Conservation (phyloP, 345 rosid species). For the Brassica napus region Da-Ae NC_063441.1:20803501-20804000, state of each 20-base stretch:
- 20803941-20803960: background rate
- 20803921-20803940: background rate
- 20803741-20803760: conserved; percentile 87
- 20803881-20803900: conserved; percentile 2
- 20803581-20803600: too few species aligned
- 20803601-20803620: background rate
- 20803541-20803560: conserved; percentile 87
- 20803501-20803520: conserved; percentile 95
- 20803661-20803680: conserved; percentile 74
- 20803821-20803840: conserved; percentile 25
- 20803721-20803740: conserved; percentile 81
- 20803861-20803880: background rate
- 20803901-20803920: conserved; percentile 8
- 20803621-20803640: conserved; percentile 31
- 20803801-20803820: conserved; percentile 62
- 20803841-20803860: conserved; percentile 11
- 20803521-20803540: conserved; percentile 84
- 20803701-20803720: conserved; percentile 81
- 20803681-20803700: conserved; percentile 74
- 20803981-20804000: conserved; percentile 1
- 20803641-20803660: conserved; percentile 68
- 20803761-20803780: conserved; percentile 84
- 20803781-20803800: conserved; percentile 46
- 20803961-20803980: conserved; percentile 6
- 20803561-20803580: too few species aligned